These are phyloP conservation scores for Botrytis paeoniae DNA, from an alignment of 2,329 filamentous ascomycete genomes.

Conservation along the genomic window DNA sequence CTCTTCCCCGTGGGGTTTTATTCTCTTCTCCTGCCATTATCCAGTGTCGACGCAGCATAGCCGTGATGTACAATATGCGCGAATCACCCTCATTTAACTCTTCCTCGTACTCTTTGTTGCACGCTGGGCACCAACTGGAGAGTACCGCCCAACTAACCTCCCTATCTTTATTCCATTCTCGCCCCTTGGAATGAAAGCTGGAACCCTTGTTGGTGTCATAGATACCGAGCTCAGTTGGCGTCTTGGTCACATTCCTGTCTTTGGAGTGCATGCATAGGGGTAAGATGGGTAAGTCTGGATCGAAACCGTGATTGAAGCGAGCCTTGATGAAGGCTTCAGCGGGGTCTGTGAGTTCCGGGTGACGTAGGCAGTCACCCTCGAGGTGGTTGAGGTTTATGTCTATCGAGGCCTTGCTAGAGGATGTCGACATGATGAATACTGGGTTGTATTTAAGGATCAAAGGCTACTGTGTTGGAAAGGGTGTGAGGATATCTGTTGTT, in stretches of 20 bases:
- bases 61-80: neutral
- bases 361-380: neutral
- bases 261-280: neutral
- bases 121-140: neutral
- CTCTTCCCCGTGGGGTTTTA: neutral
- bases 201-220: neutral
- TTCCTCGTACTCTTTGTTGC: neutral
- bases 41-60: neutral
- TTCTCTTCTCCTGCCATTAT: neutral
- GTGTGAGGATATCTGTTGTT: neutral
- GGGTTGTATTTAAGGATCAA: neutral
- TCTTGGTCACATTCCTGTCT: neutral
- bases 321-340: neutral
- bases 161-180: neutral
- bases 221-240: neutral
- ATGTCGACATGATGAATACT: neutral
- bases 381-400: neutral
- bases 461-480: neutral
- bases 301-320: neutral
- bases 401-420: neutral
- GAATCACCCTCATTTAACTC: rapidly evolving
- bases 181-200: neutral
- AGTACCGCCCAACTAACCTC: neutral
- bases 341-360: neutral
- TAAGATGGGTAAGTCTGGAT: neutral